Conservation (phyloP, 2,329 filamentous ascomycete genomes). For the Nemania abortiva region DNA sequence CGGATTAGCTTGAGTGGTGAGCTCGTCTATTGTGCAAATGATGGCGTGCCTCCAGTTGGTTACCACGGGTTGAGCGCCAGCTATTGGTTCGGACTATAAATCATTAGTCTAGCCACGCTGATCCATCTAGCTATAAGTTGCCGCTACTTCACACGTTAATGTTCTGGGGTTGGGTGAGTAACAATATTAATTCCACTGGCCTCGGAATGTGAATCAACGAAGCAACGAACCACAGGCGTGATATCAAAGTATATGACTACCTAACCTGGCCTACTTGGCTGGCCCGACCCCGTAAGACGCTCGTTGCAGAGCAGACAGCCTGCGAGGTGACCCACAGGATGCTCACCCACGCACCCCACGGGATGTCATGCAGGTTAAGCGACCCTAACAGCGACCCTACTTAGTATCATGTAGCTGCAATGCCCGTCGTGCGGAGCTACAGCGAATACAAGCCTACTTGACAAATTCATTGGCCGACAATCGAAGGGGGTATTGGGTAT, state of each 20-base stretch:
- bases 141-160: background rate
- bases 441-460: background rate
- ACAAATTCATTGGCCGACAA: background rate
- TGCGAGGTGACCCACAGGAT: conserved; percentile 28
- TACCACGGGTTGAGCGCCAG: background rate
- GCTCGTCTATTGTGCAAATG: conserved; percentile 18
- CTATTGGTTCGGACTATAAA: conserved; percentile 23
- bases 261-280: background rate
- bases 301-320: conserved; percentile 8
- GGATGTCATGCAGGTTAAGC: conserved; percentile 37
- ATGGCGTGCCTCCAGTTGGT: conserved; percentile 15
- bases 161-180: background rate
- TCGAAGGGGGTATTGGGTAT: background rate
- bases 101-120: conserved; percentile 6
- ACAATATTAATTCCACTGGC: background rate
- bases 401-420: conserved; percentile 12
- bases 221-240: background rate
- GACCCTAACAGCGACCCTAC: conserved; percentile 23
- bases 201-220: background rate
- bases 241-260: background rate
- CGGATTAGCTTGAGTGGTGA: conserved; percentile 17
- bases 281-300: background rate
- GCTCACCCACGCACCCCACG: conserved; percentile 30
- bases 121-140: background rate
- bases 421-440: background rate